Evolutionary conservation across 2,329 filamentous ascomycete genomes (phyloP), one percentile per base, ranked within the genome.

Genomic region (Setomelanomma holmii): DNA sequence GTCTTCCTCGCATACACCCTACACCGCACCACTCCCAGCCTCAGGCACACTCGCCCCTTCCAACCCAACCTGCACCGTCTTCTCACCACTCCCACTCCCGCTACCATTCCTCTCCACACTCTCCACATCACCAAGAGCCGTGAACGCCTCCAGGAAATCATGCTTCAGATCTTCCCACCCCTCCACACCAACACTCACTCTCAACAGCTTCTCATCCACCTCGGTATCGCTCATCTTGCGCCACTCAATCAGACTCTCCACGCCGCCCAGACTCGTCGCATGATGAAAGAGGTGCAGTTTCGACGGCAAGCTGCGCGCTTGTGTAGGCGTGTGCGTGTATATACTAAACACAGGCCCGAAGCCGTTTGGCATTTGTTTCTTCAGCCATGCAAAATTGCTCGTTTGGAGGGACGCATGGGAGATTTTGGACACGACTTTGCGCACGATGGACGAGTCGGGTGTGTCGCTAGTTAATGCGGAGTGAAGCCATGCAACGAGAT

Each of bases 221-320:
- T 73, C 80, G 3, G 76, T 66, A 79, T 99, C 95, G 53, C 87
- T 88, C 91, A 99, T 95, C 41, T 89, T 85, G 53, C 95, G 83
- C 95, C 95, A 99, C 82, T 99, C 95, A 64, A 99, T 93, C 79
- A 98, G 76, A 68, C 91, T 95, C 83, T 98, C 95, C 8, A 98
- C 91, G 4, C 95, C 93, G 2, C 95, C 95, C 22, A 98, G 76
- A 73, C 90, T 96, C 2, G 95, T 99, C 5, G 95, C 95, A 75
- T 99, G 95, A 65, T 96, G 91, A 79, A 98, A 98, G 39, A 96
- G 82, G 2, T 80, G 72, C 71, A 98, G 76, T 74, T 90, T 89
- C 67, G 88, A 89, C 3, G 95, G 95, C 58, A 99, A 76, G 23
- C 79, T 75, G 60, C 82, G 84, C 3, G 95, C 93, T 45, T 83